phyloP scores from a whole-genome alignment of 2,329 filamentous ascomycete species.

The Albifimbria verrucaria region DNA sequence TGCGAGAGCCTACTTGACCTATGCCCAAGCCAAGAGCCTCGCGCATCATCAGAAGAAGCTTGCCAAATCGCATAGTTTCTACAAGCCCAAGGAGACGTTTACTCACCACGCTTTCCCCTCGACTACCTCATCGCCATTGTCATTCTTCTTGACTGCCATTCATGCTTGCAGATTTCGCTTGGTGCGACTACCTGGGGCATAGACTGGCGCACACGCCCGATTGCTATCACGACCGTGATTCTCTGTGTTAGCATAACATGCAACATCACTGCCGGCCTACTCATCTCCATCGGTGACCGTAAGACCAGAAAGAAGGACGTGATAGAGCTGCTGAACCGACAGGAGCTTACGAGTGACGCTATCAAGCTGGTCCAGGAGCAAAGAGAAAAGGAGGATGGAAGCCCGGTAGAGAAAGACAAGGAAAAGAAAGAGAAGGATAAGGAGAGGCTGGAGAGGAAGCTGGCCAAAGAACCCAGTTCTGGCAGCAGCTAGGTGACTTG shows the following conservation, averaged over 20 bases:
- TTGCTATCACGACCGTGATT: slow-evolving; percentile 75
- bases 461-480: neutral
- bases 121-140: slow-evolving; percentile 72
- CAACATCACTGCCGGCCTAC: slow-evolving; percentile 72
- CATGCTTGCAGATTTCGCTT: slow-evolving; percentile 74
- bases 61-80: slow-evolving; percentile 80
- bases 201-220: slow-evolving; percentile 63
- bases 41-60: slow-evolving; percentile 78
- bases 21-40: slow-evolving; percentile 64
- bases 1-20: slow-evolving; percentile 61
- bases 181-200: slow-evolving; percentile 79
- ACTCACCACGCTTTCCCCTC: slow-evolving; percentile 76
- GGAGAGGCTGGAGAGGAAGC: slow-evolving; percentile 2
- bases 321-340: slow-evolving; percentile 70
- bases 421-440: slow-evolving; percentile 11
- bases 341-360: slow-evolving; percentile 65
- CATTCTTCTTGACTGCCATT: slow-evolving; percentile 76
- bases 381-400: slow-evolving; percentile 18
- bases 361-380: slow-evolving; percentile 48
- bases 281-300: slow-evolving; percentile 74
- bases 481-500: no score
- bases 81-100: slow-evolving; percentile 81
- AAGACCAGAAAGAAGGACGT: slow-evolving; percentile 84
- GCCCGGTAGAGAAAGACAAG: neutral
- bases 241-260: slow-evolving; percentile 74